Evolutionary conservation across 495 filamentous ascomycete genomes (phyloP), one percentile per base, ranked within the genome.

Genomic region (Sabuloglossum arenarium): DNA sequence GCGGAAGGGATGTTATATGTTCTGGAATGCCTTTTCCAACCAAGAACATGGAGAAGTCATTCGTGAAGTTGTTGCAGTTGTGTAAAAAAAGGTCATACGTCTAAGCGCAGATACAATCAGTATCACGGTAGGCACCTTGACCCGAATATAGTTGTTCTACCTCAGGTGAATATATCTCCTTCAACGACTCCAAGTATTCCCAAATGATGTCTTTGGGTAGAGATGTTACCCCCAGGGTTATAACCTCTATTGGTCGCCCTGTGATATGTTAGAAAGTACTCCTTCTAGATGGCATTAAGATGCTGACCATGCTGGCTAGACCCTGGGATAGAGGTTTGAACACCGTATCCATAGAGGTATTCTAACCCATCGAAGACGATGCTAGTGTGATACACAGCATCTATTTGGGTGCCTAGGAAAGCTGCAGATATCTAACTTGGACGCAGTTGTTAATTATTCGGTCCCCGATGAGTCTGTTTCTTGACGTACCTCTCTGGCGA

Each of bases 11-110:
- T n/a, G 79, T 78, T 59, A 98, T 97, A 58, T 93, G 83, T 0
- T 78, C 75, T 11, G 91, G 91, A 58, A 98, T 96, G 10, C 85
- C 81, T 62, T 79, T 84, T 23, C 91, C 90, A n/a, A 94, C 70
- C 1, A 97, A 72, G 57, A 98, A 96, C 71, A 82, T 94, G 49
- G 84, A 69, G 60, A 98, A 78, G 59, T 97, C 91, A 63, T 97
- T 89, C 4, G 87, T 85, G 67, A 98, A 98, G 71, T 97, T 97
- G 70, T 98, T 97, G 76, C 91, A 96, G 64, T 98, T 98, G 63
- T 95, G 89, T 37, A 82, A 71, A 66, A 86, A 86, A 2, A 94
- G 72, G 65, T 94, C 85, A 63, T 96, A 96, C 0, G 85, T 86
- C 82, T 88, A 61, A 37, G 32, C 47, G n/a, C 23, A 12, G 16